phyloP scores from a whole-genome alignment of 805 yeast species.

The Myxozyma mucilagina region DNA sequence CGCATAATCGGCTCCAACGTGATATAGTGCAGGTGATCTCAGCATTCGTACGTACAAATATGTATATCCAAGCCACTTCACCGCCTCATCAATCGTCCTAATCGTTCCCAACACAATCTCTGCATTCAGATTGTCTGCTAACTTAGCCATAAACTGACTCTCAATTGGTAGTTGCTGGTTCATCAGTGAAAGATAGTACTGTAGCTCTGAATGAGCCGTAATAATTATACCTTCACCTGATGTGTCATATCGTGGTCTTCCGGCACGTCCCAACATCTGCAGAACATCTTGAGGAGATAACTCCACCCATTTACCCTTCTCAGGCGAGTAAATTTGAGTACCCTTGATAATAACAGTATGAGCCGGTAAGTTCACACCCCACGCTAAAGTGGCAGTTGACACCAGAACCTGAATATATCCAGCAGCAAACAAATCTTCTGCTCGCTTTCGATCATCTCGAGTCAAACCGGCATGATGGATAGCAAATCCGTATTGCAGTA shows the following conservation, averaged over 20 bases:
- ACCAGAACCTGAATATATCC: constrained; percentile 52
- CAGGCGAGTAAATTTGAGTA: constrained; percentile 76
- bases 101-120: constrained; percentile 50
- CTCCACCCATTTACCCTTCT: constrained; percentile 65
- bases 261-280: constrained; percentile 50
- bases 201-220: constrained; percentile 44
- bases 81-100: constrained; percentile 43
- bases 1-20: constrained; percentile 65
- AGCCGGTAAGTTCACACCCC: constrained; percentile 64
- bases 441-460: constrained; percentile 47
- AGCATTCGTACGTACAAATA: constrained; percentile 54
- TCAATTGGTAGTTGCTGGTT: constrained; percentile 51
- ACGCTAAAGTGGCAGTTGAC: constrained; percentile 61
- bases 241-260: constrained; percentile 57
- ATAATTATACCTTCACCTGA: constrained; percentile 53
- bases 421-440: constrained; percentile 49
- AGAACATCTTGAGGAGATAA: constrained; percentile 50
- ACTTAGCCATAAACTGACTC: constrained; percentile 41
- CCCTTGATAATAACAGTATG: constrained; percentile 62
- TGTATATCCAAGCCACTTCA: constrained; percentile 52
- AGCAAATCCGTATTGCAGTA: constrained; percentile 46
- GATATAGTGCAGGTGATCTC: constrained; percentile 69
- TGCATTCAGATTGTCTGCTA: constrained; percentile 41
- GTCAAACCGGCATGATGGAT: constrained; percentile 63
- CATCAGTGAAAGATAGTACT: constrained; percentile 46